phyloP scores from a whole-genome alignment of 805 yeast species.

The Kuraishia capsulata region DNA sequence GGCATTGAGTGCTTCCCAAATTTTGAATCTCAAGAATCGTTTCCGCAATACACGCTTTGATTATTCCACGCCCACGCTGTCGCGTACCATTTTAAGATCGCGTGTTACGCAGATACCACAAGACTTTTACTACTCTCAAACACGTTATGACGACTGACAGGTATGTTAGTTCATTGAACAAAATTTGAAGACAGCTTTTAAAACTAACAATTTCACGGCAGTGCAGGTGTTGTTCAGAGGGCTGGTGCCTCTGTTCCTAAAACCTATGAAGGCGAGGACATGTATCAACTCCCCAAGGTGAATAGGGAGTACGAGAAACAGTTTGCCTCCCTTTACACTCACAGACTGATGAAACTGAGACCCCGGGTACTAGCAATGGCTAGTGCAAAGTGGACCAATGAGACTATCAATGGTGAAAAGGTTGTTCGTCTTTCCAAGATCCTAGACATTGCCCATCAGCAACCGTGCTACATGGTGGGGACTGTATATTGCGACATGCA shows the following conservation, averaged over 20 bases:
- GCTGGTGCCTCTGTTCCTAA: neutral
- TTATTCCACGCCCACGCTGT: too few species aligned
- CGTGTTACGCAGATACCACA: too few species aligned
- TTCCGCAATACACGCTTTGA: too few species aligned
- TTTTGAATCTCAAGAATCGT: too few species aligned
- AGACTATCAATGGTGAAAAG: slow-evolving; percentile 23
- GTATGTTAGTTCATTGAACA: neutral
- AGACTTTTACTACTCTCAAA: too few species aligned
- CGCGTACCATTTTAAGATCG: neutral
- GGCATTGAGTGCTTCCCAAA: too few species aligned
- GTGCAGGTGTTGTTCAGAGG: too few species aligned
- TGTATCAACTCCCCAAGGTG: slow-evolving; percentile 1
- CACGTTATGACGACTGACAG: neutral
- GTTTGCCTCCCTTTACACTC: slow-evolving; percentile 46
- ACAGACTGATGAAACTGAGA: slow-evolving; percentile 39
- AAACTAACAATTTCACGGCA: too few species aligned
- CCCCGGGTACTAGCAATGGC: slow-evolving; percentile 38
- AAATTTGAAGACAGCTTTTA: neutral
- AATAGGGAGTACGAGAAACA: slow-evolving; percentile 42
- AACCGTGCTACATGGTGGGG: slow-evolving; percentile 77
- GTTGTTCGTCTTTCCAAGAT: slow-evolving; percentile 32
- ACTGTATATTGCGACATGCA: slow-evolving; percentile 79
- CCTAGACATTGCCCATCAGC: slow-evolving; percentile 53
- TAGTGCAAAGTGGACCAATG: slow-evolving; percentile 28
- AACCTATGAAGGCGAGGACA: neutral